phyloP scores from a whole-genome alignment of 345 rosid species.

The Raphanus raphanistrum region DNA sequence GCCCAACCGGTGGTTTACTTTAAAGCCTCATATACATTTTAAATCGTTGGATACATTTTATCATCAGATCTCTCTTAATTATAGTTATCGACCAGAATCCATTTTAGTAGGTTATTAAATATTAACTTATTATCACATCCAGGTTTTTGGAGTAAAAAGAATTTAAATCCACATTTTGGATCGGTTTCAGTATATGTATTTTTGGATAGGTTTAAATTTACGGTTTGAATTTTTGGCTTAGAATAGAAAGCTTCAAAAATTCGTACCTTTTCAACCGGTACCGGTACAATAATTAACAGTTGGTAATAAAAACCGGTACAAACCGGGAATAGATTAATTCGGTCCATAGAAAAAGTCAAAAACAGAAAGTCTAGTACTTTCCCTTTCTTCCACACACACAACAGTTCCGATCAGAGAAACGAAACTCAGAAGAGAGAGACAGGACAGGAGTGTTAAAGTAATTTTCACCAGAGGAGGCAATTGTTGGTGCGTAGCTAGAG shows the following conservation, averaged over 20 bases:
- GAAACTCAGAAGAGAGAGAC: not conserved
- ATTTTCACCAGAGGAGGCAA: conserved; percentile 11
- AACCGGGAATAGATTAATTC: conserved; percentile 17
- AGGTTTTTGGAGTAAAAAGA: not conserved
- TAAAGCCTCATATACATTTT: no score
- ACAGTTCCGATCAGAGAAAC: conserved; percentile 16
- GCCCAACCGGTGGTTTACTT: no score
- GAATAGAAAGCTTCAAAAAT: not conserved
- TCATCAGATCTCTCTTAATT: no score
- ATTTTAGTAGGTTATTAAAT: no score
- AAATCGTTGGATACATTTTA: no score
- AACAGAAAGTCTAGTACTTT: not conserved
- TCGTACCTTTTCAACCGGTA: not conserved
- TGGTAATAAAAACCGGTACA: not conserved
- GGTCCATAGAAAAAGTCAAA: not conserved
- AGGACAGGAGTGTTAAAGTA: not conserved
- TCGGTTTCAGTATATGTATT: not conserved
- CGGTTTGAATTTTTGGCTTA: no score
- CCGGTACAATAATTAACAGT: not conserved
- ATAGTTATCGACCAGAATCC: no score
- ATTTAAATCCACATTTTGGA: not conserved
- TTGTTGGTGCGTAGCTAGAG: not conserved
- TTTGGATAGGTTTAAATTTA: no score
- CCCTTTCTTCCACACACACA: not conserved
- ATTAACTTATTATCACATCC: no score